Evolutionary conservation across 140 eudicot species (phyloP).

Genomic region (Stevia rebaudiana): DNA sequence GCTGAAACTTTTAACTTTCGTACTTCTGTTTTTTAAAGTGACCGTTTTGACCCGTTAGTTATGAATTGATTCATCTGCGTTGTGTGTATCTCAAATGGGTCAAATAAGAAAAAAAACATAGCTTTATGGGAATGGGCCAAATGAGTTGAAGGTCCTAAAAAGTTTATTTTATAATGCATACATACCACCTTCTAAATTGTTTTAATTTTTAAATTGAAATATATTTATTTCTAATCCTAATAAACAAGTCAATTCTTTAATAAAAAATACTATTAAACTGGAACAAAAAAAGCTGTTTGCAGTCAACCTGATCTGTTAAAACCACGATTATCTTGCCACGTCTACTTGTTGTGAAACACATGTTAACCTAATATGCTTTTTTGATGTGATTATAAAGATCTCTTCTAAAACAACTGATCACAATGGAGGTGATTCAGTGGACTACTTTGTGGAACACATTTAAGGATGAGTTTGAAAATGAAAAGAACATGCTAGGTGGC

Average conservation of each 20-base stretch:
- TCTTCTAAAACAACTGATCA: constrained; percentile 71
- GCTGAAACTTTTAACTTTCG: not conserved
- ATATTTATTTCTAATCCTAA: not conserved
- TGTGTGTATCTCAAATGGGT: not conserved
- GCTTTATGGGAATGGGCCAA: not conserved
- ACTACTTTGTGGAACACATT: constrained; percentile 71
- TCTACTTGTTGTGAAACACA: not conserved
- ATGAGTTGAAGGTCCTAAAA: not conserved
- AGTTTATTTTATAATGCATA: not conserved
- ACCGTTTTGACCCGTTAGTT: not conserved
- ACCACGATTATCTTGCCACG: not conserved
- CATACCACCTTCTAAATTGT: not conserved
- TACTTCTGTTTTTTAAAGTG: not conserved
- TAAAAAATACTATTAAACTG: not conserved
- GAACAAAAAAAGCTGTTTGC: not conserved
- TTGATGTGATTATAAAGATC: constrained; percentile 36
- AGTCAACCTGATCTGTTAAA: not conserved
- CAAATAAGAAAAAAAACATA: not conserved
- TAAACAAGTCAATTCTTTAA: not conserved
- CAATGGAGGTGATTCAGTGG: constrained; percentile 95
- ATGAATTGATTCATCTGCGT: not conserved
- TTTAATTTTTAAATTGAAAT: not conserved
- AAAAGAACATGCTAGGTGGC: constrained; percentile 85
- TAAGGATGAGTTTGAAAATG: constrained; percentile 81
- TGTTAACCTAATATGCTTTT: not conserved